These are phyloP conservation scores for Mortierella sp. DNA, from an alignment of 371 early-diverging fungal species.

Conservation along the genomic window DNA sequence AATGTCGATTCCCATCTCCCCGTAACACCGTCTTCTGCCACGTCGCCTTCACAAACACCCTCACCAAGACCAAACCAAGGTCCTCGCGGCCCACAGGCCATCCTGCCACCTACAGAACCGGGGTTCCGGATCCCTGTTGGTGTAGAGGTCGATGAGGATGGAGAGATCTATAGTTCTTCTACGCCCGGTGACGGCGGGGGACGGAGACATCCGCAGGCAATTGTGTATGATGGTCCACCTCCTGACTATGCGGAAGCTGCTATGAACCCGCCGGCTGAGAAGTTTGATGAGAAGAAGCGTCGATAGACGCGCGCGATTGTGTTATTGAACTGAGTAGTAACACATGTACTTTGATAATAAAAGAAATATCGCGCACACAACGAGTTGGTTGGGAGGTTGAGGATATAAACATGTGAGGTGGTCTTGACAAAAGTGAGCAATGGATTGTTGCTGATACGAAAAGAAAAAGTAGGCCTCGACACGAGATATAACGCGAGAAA, in stretches of 20 bases:
- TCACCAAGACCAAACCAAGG: constrained; percentile 3
- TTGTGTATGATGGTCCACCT: constrained; percentile 48
- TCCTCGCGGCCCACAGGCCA: constrained; percentile 35
- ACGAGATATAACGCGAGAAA: too few species aligned
- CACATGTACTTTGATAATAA: neutral
- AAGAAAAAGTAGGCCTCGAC: too few species aligned
- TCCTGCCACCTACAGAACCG: constrained; percentile 33
- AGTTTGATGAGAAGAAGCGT: constrained; percentile 35
- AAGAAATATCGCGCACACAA: neutral
- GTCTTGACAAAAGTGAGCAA: too few species aligned
- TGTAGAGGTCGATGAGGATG: neutral
- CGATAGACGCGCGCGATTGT: neutral
- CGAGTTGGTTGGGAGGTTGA: too few species aligned
- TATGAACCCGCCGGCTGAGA: constrained; percentile 47
- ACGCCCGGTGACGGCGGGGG: neutral
- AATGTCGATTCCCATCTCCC: neutral
- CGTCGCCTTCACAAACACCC: neutral
- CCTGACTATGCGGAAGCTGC: constrained; percentile 51
- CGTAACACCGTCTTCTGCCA: neutral
- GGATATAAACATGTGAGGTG: too few species aligned
- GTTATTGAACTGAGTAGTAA: too few species aligned
- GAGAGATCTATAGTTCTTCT: neutral
- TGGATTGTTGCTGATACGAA: too few species aligned
- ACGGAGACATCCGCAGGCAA: neutral
- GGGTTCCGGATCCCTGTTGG: constrained; percentile 32